Percentiles rank a stretch among this genome's conserved stretches.
Evolutionary conservation across 345 rosid species (phyloP).

Genomic region (Balakata baccata): DNA sequence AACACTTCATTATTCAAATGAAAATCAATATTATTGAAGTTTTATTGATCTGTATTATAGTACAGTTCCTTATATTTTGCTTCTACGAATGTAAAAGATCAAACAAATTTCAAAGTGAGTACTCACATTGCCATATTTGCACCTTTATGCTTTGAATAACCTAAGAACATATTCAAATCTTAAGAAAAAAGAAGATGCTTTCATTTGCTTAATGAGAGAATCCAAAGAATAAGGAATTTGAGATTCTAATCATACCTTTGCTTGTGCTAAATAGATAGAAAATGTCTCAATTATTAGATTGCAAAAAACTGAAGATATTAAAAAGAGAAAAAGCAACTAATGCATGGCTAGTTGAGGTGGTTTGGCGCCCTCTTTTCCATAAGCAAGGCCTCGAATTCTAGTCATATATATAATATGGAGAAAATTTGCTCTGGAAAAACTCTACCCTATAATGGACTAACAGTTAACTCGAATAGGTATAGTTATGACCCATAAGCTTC

Average conservation of each 20-base stretch:
- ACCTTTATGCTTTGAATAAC: constrained; percentile 32
- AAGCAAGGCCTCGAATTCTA: too few species aligned
- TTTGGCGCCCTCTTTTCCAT: too few species aligned
- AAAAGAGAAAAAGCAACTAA: too few species aligned
- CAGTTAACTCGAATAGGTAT: too few species aligned
- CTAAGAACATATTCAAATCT: constrained; percentile 8
- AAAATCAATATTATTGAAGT: not conserved
- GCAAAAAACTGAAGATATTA: too few species aligned
- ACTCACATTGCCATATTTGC: not conserved
- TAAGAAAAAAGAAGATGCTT: not conserved
- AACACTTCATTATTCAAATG: not conserved
- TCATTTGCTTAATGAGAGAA: not conserved
- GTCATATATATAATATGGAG: too few species aligned
- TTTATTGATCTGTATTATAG: constrained; percentile 1
- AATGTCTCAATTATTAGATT: not conserved
- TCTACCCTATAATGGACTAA: too few species aligned
- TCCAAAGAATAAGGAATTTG: not conserved
- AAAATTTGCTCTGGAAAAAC: too few species aligned
- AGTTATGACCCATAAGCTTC: too few species aligned
- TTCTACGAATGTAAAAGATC: not conserved
- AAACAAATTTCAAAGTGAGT: not conserved
- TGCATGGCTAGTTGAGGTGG: too few species aligned
- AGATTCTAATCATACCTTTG: constrained; percentile 27
- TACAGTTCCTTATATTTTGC: constrained; percentile 7
- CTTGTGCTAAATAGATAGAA: constrained; percentile 20